Conservation (phyloP, 2,329 filamentous ascomycete genomes). For the Boeremia exigua region DNA sequence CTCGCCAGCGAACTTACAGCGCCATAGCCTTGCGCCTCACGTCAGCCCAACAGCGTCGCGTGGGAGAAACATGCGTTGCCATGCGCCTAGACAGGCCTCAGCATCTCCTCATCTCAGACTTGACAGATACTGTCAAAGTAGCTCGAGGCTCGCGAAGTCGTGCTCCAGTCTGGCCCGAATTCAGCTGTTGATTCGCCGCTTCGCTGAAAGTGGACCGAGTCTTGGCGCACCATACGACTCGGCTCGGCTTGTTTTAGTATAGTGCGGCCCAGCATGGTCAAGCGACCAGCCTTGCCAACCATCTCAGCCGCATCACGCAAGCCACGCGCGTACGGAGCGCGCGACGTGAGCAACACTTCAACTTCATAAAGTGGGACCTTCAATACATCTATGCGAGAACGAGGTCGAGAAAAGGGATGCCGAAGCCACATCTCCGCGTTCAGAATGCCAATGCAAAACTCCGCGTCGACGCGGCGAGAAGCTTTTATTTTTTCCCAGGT, state of each 20-base stretch:
- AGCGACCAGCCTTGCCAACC: constrained; percentile 3
- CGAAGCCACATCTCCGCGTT: background rate
- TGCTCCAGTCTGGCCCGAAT: background rate
- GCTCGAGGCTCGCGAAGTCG: constrained; percentile 1
- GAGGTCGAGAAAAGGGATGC: background rate
- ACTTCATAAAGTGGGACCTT: constrained; percentile 5
- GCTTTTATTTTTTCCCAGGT: too few relatives aligned
- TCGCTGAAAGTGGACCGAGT: constrained; percentile 5
- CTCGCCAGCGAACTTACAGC: background rate
- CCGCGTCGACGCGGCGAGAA: too few relatives aligned
- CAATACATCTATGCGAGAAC: constrained; percentile 6
- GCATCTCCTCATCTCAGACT: background rate
- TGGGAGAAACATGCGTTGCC: background rate
- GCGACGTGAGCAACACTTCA: constrained; percentile 6
- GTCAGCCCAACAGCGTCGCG: constrained; percentile 2
- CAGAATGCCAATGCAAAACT: background rate
- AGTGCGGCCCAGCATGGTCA: background rate
- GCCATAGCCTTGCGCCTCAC: constrained; percentile 7
- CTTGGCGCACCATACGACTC: background rate
- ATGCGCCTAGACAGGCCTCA: background rate
- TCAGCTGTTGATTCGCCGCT: constrained; percentile 7
- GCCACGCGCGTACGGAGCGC: constrained; percentile 14
- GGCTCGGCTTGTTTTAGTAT: background rate
- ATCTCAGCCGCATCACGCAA: constrained; percentile 10
- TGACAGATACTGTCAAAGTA: background rate